Percentiles rank a stretch among this genome's conserved stretches.
These are phyloP conservation scores for Chimonanthus salicifolius DNA, from an alignment of 164 flowering plant genomes.

Conservation along the genomic window DNA sequence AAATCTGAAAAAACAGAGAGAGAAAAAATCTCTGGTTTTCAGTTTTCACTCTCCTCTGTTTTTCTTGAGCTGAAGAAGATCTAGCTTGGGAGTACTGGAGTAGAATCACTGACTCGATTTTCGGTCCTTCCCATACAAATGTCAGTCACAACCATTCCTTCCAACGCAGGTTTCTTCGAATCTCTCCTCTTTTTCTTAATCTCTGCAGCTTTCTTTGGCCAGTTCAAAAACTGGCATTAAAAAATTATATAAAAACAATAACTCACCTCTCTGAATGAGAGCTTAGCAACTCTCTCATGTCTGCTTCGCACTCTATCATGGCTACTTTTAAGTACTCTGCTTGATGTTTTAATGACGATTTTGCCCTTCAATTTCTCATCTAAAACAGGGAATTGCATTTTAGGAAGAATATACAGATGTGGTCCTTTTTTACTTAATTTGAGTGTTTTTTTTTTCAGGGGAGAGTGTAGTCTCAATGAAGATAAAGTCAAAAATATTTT, in stretches of 20 bases:
- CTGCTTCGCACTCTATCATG: not conserved
- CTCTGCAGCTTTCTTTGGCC: slow-evolving; percentile 2
- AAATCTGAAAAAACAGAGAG: not conserved
- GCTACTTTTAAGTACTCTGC: not conserved
- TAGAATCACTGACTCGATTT: slow-evolving; percentile 6
- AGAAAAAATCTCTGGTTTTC: not conserved
- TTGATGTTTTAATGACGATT: slow-evolving; percentile 4
- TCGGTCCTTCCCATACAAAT: slow-evolving; percentile 13
- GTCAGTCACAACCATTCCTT: slow-evolving; percentile 17
- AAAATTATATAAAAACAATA: slow-evolving; percentile 1
- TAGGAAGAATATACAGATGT: not conserved
- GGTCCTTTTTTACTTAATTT: not conserved
- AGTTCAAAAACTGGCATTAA: not conserved
- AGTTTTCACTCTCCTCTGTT: not conserved
- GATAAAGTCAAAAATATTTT: too few relatives aligned
- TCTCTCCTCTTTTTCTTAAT: slow-evolving; percentile 1
- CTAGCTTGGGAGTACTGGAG: slow-evolving; percentile 1
- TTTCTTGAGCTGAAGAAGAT: slow-evolving; percentile 11
- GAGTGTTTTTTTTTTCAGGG: not conserved
- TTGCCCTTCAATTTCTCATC: slow-evolving; percentile 3
- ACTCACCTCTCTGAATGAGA: slow-evolving; percentile 14
- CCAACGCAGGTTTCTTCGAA: slow-evolving; percentile 10
- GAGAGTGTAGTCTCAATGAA: not conserved
- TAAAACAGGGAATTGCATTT: not conserved
- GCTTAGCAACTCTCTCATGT: slow-evolving; percentile 4